Evolutionary conservation across 257 asterid species (phyloP).

Genomic region (Jaltomata sinuosa): DNA sequence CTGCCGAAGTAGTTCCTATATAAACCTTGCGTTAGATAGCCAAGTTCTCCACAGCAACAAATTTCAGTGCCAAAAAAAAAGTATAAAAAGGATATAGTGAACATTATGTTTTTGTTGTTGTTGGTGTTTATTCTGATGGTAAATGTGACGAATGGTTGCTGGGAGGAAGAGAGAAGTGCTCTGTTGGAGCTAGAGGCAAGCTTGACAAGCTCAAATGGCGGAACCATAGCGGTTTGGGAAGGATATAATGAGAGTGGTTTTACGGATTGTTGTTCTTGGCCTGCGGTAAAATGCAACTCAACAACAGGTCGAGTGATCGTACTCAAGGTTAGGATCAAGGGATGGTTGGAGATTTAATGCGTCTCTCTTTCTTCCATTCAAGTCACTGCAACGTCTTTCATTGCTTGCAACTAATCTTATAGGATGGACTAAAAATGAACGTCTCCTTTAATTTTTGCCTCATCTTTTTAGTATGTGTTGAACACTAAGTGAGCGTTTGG

Average conservation of each 20-base stretch:
- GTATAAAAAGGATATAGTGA: not conserved
- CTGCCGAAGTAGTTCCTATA: too few relatives aligned
- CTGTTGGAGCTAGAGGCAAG: not conserved
- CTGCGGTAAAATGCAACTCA: not conserved
- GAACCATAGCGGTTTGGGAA: not conserved
- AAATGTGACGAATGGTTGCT: not conserved
- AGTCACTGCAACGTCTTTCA: too few relatives aligned
- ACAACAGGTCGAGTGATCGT: not conserved
- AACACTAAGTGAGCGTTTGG: too few relatives aligned
- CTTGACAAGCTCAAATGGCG: not conserved
- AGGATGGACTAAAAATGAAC: too few relatives aligned
- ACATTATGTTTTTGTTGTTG: not conserved
- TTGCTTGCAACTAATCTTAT: too few relatives aligned
- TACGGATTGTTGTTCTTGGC: not conserved
- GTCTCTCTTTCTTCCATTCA: not conserved
- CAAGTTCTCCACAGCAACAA: too few relatives aligned
- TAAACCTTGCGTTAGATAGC: too few relatives aligned
- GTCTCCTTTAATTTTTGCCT: too few relatives aligned
- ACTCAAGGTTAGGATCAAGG: not conserved
- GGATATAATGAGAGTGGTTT: not conserved
- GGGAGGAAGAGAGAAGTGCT: not conserved
- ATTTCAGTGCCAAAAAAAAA: too few relatives aligned
- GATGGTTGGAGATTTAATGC: not conserved
- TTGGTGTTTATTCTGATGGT: not conserved
- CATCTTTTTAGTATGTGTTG: not conserved